Conservation (phyloP, 768 basidiomycete genomes). For the Amyloporia xantha region DNA sequence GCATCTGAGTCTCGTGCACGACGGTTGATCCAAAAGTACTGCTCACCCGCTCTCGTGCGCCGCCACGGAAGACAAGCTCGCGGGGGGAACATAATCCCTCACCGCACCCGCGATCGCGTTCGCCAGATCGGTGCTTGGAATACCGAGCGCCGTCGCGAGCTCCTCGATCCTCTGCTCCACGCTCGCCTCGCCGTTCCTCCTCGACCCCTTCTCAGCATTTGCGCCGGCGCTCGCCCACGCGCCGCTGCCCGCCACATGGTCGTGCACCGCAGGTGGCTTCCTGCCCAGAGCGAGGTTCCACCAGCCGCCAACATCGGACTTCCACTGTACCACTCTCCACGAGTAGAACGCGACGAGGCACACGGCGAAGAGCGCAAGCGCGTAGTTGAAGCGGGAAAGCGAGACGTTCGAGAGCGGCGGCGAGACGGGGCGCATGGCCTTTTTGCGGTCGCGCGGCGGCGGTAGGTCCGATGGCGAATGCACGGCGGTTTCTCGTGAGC, state of each 20-base stretch:
- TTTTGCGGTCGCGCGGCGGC: conserved; percentile 22
- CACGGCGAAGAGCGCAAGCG: conserved; percentile 34
- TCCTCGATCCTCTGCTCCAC: conserved; percentile 54
- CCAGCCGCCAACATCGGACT: conserved; percentile 52
- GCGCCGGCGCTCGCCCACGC: conserved; percentile 9
- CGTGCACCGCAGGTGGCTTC: conserved; percentile 22
- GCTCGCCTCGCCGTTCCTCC: conserved; percentile 3
- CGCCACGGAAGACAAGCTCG: conserved; percentile 50
- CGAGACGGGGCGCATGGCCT: conserved; percentile 29
- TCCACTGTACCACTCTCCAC: conserved; percentile 43
- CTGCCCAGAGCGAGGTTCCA: conserved; percentile 46
- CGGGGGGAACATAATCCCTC: conserved; percentile 51
- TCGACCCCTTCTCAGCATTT: conserved; percentile 2
- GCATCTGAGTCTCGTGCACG: neutral
- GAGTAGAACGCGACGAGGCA: conserved; percentile 45
- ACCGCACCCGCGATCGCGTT: conserved; percentile 57
- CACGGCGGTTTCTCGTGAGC: conserved; percentile 9
- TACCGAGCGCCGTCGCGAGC: conserved; percentile 56
- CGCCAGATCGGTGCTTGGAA: conserved; percentile 54
- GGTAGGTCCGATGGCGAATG: conserved; percentile 20
- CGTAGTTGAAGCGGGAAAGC: conserved; percentile 45
- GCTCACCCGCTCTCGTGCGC: conserved; percentile 36
- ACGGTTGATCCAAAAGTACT: neutral
- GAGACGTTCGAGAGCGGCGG: conserved; percentile 39
- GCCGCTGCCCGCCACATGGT: neutral